A percentile compares a stretch with the other conserved stretches of the same genome.
Conservation (phyloP, 208 protist species). For the Strigomonas culicis region DNA sequence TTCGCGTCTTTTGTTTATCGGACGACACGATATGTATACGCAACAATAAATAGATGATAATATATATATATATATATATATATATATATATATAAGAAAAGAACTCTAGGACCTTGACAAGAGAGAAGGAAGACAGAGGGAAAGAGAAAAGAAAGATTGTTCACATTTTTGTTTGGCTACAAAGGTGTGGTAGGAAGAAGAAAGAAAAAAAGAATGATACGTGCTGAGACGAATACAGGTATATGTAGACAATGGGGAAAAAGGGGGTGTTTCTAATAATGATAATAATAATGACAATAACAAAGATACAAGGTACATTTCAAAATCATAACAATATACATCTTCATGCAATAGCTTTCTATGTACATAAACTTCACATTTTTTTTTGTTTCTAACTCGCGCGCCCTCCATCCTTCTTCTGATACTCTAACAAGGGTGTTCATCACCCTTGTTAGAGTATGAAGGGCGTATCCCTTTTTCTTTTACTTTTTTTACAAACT, state of each 20-base stretch:
- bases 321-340: conserved; percentile 6
- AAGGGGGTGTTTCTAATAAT: not conserved
- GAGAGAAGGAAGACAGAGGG: not conserved
- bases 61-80: too few species aligned
- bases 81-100: too few species aligned
- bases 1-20: too few species aligned
- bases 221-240: too few species aligned
- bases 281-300: not conserved
- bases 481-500: conserved; percentile 23
- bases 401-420: too few species aligned
- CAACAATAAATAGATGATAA: too few species aligned
- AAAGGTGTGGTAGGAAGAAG: not conserved
- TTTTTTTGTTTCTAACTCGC: conserved; percentile 3
- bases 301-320: conserved; percentile 12
- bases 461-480: conserved; percentile 4
- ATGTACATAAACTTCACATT: not conserved
- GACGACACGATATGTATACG: too few species aligned
- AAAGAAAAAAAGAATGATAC: not conserved
- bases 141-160: conserved; percentile 10
- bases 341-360: not conserved
- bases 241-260: too few species aligned
- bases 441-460: too few species aligned
- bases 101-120: not conserved
- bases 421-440: too few species aligned
- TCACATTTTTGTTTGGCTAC: not conserved